Evolutionary conservation across 2,329 filamentous ascomycete genomes (phyloP).

Genomic region (Ilyonectria sp.): DNA sequence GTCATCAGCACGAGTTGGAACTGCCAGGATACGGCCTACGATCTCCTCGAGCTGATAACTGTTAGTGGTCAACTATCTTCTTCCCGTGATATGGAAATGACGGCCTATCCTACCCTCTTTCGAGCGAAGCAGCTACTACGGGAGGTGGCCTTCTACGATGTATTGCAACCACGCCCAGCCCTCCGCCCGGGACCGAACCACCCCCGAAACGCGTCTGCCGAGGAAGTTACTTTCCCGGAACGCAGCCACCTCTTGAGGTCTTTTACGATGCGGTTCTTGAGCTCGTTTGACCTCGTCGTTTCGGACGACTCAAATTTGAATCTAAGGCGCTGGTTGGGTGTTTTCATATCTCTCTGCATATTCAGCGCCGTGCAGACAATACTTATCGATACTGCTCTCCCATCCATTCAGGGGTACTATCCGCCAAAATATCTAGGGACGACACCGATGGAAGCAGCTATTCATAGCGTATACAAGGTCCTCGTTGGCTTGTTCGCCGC

Average conservation of each 20-base stretch:
- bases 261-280: slow-evolving; percentile 67
- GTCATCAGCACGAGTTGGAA: slow-evolving; percentile 69
- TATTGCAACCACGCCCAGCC: slow-evolving; percentile 63
- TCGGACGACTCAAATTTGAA: slow-evolving; percentile 56
- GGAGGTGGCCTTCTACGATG: slow-evolving; percentile 69
- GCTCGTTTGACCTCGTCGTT: slow-evolving; percentile 65
- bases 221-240: slow-evolving; percentile 62
- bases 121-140: slow-evolving; percentile 69
- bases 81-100: slow-evolving; percentile 64
- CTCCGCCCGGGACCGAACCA: slow-evolving; percentile 54
- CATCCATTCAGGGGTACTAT: slow-evolving; percentile 34
- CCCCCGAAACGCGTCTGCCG: slow-evolving; percentile 52
- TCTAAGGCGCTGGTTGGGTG: slow-evolving; percentile 64
- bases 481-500: slow-evolving; percentile 65
- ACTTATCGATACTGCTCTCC: slow-evolving; percentile 59
- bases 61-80: slow-evolving; percentile 65
- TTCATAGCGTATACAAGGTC: slow-evolving; percentile 66
- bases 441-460: slow-evolving; percentile 42
- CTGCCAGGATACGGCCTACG: slow-evolving; percentile 63
- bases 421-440: slow-evolving; percentile 25
- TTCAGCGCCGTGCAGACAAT: slow-evolving; percentile 70
- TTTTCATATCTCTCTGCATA: slow-evolving; percentile 70
- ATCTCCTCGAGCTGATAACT: slow-evolving; percentile 67
- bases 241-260: slow-evolving; percentile 65
- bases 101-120: slow-evolving; percentile 66